Conservation (phyloP, 2,329 filamentous ascomycete species). For the Rutstroemia sydowiana region DNA sequence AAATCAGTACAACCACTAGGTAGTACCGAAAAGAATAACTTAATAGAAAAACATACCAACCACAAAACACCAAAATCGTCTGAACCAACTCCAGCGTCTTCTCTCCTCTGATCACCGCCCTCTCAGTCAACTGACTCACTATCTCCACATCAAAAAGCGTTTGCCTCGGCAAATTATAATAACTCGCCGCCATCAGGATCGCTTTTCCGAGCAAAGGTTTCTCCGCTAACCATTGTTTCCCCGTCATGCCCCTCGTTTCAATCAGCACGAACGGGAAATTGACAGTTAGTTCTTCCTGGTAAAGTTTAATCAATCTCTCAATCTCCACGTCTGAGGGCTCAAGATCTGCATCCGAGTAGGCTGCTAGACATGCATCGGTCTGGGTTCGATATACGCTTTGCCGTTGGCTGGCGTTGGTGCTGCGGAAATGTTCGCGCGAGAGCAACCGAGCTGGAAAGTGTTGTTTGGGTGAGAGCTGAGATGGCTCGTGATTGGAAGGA, state of each 20-base stretch:
- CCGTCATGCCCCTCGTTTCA: background rate
- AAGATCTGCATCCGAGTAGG: background rate
- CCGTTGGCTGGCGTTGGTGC: background rate
- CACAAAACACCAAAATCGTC: constrained; percentile 8
- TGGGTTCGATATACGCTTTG: background rate
- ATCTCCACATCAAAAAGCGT: background rate
- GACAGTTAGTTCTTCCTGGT: background rate
- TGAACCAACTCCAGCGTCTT: constrained; percentile 7
- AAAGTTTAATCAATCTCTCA: background rate
- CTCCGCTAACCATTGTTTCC: background rate
- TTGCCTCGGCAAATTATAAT: constrained; percentile 4
- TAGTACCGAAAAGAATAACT: background rate
- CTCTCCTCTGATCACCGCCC: background rate
- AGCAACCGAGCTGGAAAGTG: background rate
- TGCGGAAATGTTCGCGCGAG: background rate
- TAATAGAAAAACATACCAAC: background rate
- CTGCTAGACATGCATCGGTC: constrained; percentile 1
- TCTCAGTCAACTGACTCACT: constrained; percentile 3
- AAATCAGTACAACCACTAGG: background rate
- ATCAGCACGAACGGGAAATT: constrained; percentile 4
- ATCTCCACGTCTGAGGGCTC: background rate
- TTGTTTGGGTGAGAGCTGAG: background rate
- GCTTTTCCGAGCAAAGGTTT: constrained; percentile 2
- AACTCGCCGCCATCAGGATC: constrained; percentile 5
- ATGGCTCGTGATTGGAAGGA: background rate